Evolutionary conservation across 2,329 filamentous ascomycete genomes (phyloP).

Genomic region (Calonectria pseudoreteaudii): DNA sequence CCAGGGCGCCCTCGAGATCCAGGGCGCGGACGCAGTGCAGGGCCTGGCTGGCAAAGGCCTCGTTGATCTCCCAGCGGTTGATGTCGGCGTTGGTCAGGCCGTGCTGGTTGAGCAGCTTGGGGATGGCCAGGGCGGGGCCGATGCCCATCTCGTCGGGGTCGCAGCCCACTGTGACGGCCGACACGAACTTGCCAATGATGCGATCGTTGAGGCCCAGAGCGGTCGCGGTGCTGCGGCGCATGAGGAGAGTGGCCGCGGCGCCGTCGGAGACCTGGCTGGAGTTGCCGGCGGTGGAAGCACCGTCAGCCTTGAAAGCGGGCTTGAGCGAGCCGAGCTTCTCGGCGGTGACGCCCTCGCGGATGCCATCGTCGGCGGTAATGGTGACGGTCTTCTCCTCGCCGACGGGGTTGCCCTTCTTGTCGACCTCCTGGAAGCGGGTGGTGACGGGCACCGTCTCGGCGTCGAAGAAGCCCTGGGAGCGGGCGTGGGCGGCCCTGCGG

Average conservation of each 20-base stretch:
- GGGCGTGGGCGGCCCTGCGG: slow-evolving; percentile 76
- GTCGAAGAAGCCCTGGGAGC: slow-evolving; percentile 77
- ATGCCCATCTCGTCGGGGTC: slow-evolving; percentile 94
- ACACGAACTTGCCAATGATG: slow-evolving; percentile 88
- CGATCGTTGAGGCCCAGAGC: slow-evolving; percentile 75
- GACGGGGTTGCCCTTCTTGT: slow-evolving; percentile 68
- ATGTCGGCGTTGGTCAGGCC: slow-evolving; percentile 78
- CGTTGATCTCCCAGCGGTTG: slow-evolving; percentile 92
- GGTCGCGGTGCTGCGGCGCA: slow-evolving; percentile 83
- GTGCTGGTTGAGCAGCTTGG: slow-evolving; percentile 78
- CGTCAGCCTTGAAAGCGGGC: slow-evolving; percentile 83
- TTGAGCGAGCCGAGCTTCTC: slow-evolving; percentile 84
- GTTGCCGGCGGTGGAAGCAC: slow-evolving; percentile 88
- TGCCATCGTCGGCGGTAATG: slow-evolving; percentile 84
- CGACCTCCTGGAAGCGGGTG: slow-evolving; percentile 74
- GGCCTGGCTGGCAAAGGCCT: slow-evolving; percentile 77
- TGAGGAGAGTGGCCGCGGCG: slow-evolving; percentile 84
- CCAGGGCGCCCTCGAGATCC: slow-evolving; percentile 71
- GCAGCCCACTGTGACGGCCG: slow-evolving; percentile 80
- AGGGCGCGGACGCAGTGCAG: slow-evolving; percentile 79
- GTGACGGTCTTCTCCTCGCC: slow-evolving; percentile 72
- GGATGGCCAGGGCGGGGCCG: slow-evolving; percentile 87
- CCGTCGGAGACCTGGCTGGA: slow-evolving; percentile 88
- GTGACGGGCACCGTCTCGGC: slow-evolving; percentile 84
- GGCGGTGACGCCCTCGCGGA: slow-evolving; percentile 73